These are phyloP conservation scores for Dittrichia graveolens DNA, from an alignment of 129 eudicot species.

Conservation along the genomic window DNA sequence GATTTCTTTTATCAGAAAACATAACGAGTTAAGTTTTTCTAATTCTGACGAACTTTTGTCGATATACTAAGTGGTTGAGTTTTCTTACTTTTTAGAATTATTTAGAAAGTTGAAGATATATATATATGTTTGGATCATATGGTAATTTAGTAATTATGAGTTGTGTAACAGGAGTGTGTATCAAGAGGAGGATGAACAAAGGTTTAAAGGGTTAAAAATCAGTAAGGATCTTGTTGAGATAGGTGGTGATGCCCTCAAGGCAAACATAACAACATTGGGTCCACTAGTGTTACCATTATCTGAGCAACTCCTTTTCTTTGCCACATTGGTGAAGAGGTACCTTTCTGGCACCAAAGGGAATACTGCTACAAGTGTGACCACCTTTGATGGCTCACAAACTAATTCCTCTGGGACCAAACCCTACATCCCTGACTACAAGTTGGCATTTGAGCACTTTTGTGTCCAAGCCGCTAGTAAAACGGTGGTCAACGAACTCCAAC, in stretches of 20 bases:
- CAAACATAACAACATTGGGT: conserved; percentile 92
- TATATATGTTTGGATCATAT: not conserved
- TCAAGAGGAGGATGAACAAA: conserved; percentile 88
- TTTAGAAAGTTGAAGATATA: not conserved
- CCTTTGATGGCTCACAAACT: not conserved
- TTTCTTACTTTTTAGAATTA: not conserved
- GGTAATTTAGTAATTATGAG: not conserved
- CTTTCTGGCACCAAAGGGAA: conserved; percentile 38
- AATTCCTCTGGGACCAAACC: conserved; percentile 53
- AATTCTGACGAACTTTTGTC: not conserved
- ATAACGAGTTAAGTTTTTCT: too few relatives aligned
- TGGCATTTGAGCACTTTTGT: conserved; percentile 96
- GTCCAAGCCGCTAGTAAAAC: conserved; percentile 95
- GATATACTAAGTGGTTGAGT: not conserved
- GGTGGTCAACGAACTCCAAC: conserved; percentile 84
- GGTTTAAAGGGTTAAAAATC: conserved; percentile 63
- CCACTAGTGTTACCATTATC: conserved; percentile 92
- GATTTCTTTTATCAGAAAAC: too few relatives aligned
- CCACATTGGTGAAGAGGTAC: conserved; percentile 57
- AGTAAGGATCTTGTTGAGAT: conserved; percentile 84
- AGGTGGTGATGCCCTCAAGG: conserved; percentile 88
- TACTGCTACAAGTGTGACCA: not conserved
- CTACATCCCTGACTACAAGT: conserved; percentile 94
- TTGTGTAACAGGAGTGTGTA: conserved; percentile 63
- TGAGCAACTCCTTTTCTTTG: conserved; percentile 85